Evolutionary conservation across 805 yeast genomes (phyloP), one percentile per base, ranked within the genome.

Genomic region (Schizosaccharomyces octosporus): DNA sequence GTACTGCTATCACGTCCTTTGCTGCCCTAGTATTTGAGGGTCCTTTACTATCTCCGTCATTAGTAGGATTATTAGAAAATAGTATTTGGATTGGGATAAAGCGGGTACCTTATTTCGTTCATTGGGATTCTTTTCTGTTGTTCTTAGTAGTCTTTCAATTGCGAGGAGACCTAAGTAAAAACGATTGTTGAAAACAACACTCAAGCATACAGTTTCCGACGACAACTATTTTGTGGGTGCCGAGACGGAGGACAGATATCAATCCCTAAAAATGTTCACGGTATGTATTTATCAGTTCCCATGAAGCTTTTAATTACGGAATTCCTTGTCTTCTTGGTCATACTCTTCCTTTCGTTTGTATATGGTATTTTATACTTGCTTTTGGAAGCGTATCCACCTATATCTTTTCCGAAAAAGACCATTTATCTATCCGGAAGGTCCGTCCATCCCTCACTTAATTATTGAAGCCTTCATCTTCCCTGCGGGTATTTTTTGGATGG

Each of bases 161-260:
- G 73, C 63, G 77, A 76, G 61, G 95, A 86, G 72, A 80, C 87
- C 0, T 87, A 85, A 68, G 85, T 82, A 65, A 87, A 88, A n/a
- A 74, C 81, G 11, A 75, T 86, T 61, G 70, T 85, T 62, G 79
- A 76, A 24, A 67, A 74, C 24, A 84, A 84, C 71, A 93, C 94
- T 3, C 73, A 74, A 61, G n/a, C n/a, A n/a, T n/a, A n/a, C n/a
- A n/a, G n/a, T n/a, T 72, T 70, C 57, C 74, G 85, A 67, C 78
- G 88, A 86, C 21, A 86, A 83, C 72, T 85, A 93, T 93, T 85
- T 85, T 55, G 80, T 85, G 61, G 84, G 81, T 66, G 87, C 94
- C 32, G 81, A 86, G 6, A 87, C 82, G 67, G 93, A 85, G 66
- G 80, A 63, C 78, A 78, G 62, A 76, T 78, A 63, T 70, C 84